phyloP scores from a whole-genome alignment of 176 grass and related monocot genomes.

The Paspalum vaginatum region DNA sequence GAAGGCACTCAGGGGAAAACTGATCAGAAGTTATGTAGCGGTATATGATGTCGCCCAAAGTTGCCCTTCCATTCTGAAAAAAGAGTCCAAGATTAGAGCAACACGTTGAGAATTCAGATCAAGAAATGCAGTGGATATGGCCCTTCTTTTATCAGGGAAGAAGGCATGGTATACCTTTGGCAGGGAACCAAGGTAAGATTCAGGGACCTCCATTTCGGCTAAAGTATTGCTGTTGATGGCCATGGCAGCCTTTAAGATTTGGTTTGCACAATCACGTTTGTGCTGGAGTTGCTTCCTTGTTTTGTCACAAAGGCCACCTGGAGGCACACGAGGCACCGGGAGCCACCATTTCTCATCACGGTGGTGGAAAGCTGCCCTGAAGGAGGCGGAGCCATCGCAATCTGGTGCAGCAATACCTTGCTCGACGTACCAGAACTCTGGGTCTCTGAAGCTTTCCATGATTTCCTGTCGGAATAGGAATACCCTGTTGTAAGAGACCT shows the following conservation, averaged over 20 bases:
- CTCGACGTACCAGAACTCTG: constrained; percentile 98
- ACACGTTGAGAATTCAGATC: not conserved
- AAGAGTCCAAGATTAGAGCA: constrained; percentile 8
- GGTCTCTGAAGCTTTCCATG: constrained; percentile 71
- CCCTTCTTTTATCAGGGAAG: not conserved
- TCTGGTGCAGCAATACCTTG: constrained; percentile 86
- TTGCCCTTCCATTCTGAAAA: constrained; percentile 72
- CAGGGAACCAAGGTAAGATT: constrained; percentile 55
- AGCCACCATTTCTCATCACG: constrained; percentile 86
- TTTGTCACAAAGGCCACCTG: constrained; percentile 48
- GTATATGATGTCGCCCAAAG: constrained; percentile 84
- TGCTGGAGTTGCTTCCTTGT: constrained; percentile 61
- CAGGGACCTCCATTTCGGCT: constrained; percentile 74
- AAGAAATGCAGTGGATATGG: not conserved
- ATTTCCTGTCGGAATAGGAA: constrained; percentile 61
- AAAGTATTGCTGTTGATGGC: constrained; percentile 75
- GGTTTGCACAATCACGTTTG: constrained; percentile 66
- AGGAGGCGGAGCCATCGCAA: constrained; percentile 74
- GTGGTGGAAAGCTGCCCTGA: constrained; percentile 52
- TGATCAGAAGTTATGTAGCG: constrained; percentile 82
- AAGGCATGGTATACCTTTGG: constrained; percentile 55
- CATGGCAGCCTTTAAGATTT: constrained; percentile 77
- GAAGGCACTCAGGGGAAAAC: constrained; percentile 82
- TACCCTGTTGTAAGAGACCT: not conserved
- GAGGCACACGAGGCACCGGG: constrained; percentile 59